These are phyloP conservation scores for Suhomyces pyralidae DNA, from an alignment of 805 yeast genomes.

Conservation along the genomic window DNA sequence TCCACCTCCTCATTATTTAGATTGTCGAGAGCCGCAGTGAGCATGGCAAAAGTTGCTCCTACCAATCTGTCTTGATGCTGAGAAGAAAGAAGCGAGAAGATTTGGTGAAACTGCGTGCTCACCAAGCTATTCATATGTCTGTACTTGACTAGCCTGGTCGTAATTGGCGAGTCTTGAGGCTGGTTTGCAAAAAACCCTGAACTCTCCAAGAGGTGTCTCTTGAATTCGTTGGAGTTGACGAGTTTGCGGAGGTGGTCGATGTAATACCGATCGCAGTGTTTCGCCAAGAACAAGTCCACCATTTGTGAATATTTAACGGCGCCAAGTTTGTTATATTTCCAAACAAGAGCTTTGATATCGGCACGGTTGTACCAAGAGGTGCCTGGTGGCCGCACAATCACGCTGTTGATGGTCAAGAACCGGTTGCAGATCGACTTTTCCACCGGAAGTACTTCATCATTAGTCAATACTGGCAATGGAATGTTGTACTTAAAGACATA, in stretches of 20 bases:
- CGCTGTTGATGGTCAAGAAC: slow-evolving; percentile 1
- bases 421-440: slow-evolving; percentile 3
- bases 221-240: slow-evolving; percentile 9
- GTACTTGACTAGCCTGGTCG: not conserved
- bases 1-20: slow-evolving; percentile 11
- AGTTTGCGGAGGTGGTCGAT: not conserved
- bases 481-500: not conserved
- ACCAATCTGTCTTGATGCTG: slow-evolving; percentile 10
- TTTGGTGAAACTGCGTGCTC: slow-evolving; percentile 17
- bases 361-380: not conserved
- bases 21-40: slow-evolving; percentile 10
- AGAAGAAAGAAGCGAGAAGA: slow-evolving; percentile 11
- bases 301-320: slow-evolving; percentile 3
- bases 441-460: not conserved
- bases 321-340: slow-evolving; percentile 5
- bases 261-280: not conserved
- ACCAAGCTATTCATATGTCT: slow-evolving; percentile 3
- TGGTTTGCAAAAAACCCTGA: slow-evolving; percentile 8
- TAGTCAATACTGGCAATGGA: not conserved
- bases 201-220: slow-evolving; percentile 7
- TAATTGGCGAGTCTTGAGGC: not conserved
- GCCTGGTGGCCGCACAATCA: not conserved
- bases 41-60: slow-evolving; percentile 4
- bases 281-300: not conserved
- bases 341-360: not conserved